Percentiles rank a stretch among this genome's conserved stretches.
phyloP scores from a whole-genome alignment of 2,329 filamentous ascomycete species.

The Diaporthe vaccinii region DNA sequence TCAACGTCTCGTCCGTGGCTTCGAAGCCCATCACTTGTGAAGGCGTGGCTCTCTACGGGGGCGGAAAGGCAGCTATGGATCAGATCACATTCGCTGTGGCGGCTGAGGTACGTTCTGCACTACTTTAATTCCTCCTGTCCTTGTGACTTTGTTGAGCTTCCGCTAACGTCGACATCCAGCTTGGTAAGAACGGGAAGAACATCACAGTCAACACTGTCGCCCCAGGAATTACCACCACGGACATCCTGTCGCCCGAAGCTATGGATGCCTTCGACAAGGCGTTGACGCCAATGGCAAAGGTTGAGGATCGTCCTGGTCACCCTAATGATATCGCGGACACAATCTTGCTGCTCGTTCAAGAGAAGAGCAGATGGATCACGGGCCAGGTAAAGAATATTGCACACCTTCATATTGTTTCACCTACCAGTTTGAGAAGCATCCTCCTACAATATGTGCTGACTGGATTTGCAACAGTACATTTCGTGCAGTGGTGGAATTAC shows the following conservation, averaged over 20 bases:
- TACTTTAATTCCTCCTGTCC: fast-evolving
- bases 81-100: constrained; percentile 52
- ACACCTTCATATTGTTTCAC: fast-evolving
- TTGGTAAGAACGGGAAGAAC: constrained; percentile 46
- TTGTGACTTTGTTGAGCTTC: fast-evolving
- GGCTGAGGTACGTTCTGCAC: constrained; percentile 47
- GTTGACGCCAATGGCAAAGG: constrained; percentile 47
- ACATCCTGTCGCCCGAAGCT: constrained; percentile 43
- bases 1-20: constrained; percentile 50
- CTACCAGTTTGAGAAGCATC: no score
- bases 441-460: not conserved
- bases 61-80: constrained; percentile 54
- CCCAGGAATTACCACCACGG: constrained; percentile 56
- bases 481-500: constrained; percentile 54
- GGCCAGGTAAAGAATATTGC: constrained; percentile 46
- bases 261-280: constrained; percentile 43
- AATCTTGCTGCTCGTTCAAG: constrained; percentile 53
- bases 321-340: constrained; percentile 59
- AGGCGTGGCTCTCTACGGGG: constrained; percentile 45
- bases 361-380: constrained; percentile 60
- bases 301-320: constrained; percentile 51
- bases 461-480: constrained; percentile 48
- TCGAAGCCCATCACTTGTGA: constrained; percentile 43
- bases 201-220: constrained; percentile 60
- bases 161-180: not conserved